Evolutionary conservation across 1,139 yeast species (phyloP).

Genomic region (Candida sojae): DNA sequence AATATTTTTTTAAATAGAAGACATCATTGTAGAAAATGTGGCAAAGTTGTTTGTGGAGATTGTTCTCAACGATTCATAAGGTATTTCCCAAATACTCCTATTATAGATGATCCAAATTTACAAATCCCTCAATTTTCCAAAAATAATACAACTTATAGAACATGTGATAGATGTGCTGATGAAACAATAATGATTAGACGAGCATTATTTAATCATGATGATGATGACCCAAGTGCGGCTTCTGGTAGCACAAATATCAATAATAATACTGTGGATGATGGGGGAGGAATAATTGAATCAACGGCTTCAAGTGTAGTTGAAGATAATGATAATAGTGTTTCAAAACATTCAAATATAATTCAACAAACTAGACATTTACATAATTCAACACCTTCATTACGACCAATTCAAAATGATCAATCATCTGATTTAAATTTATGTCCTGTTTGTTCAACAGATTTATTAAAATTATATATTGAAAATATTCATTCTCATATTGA

Average conservation of each 20-base stretch:
- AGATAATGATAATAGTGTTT: conserved; percentile 21
- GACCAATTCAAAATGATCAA: conserved; percentile 17
- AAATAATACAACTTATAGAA: conserved; percentile 46
- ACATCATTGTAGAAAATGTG: conserved; percentile 92
- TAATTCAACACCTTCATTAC: conserved; percentile 8
- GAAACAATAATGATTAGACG: conserved; percentile 60
- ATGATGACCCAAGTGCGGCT: background rate
- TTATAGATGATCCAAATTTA: conserved; percentile 20
- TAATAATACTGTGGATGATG: no score
- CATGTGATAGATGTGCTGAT: conserved; percentile 71
- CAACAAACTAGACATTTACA: conserved; percentile 11
- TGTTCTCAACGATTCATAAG: conserved; percentile 55
- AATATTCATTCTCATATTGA: conserved; percentile 13
- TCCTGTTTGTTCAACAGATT: conserved; percentile 51
- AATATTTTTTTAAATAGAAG: conserved; percentile 66
- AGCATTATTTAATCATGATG: conserved; percentile 32
- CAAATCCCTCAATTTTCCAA: conserved; percentile 8
- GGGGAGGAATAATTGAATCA: background rate
- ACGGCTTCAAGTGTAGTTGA: conserved; percentile 3
- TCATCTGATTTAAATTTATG: conserved; percentile 40
- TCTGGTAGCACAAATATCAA: no score
- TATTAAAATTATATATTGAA: conserved; percentile 53
- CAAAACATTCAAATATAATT: conserved; percentile 22
- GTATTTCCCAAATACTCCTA: conserved; percentile 42
- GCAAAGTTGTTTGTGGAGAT: conserved; percentile 68